phyloP scores from a whole-genome alignment of 176 grass and related monocot genomes.

The Raddia guianensis region DNA sequence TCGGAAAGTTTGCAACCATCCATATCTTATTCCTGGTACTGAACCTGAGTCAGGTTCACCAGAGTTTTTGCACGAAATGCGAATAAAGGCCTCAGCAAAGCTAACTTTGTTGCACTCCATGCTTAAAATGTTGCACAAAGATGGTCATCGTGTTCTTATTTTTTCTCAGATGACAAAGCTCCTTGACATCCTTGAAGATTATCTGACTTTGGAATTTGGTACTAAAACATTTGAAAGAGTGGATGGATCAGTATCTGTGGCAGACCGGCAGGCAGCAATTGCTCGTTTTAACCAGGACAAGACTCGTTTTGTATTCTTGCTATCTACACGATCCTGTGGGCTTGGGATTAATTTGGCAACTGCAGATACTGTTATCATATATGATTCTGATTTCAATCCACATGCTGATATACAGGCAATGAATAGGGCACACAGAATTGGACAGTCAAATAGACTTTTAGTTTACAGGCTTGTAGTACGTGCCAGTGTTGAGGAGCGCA shows the following conservation, averaged over 20 bases:
- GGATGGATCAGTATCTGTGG: conserved; percentile 91
- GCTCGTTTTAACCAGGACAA: conserved; percentile 96
- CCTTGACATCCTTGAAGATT: conserved; percentile 99
- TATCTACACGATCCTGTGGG: conserved; percentile 96
- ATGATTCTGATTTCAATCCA: conserved; percentile 99
- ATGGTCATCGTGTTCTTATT: conserved; percentile 94
- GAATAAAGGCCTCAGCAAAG: conserved; percentile 98
- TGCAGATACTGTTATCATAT: conserved; percentile 97
- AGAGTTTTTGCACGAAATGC: conserved; percentile 97
- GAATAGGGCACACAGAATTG: conserved; percentile 99
- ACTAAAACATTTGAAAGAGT: conserved; percentile 92
- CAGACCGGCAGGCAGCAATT: conserved; percentile 89
- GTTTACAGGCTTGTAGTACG: conserved; percentile 98
- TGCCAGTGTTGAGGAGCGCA: conserved; percentile 97
- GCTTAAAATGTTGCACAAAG: conserved; percentile 83
- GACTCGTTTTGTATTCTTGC: conserved; percentile 96
- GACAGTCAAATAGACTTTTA: conserved; percentile 93
- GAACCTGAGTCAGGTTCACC: conserved; percentile 89
- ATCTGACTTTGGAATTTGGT: conserved; percentile 79
- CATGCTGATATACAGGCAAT: conserved; percentile 99
- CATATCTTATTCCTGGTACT: conserved; percentile 97
- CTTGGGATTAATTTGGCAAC: conserved; percentile 99
- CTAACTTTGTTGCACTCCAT: conserved; percentile 86
- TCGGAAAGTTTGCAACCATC: conserved; percentile 99
- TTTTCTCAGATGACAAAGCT: conserved; percentile 99